phyloP scores from a whole-genome alignment of 2,329 filamentous ascomycete species.

The Lasiodiplodia theobromae region DNA sequence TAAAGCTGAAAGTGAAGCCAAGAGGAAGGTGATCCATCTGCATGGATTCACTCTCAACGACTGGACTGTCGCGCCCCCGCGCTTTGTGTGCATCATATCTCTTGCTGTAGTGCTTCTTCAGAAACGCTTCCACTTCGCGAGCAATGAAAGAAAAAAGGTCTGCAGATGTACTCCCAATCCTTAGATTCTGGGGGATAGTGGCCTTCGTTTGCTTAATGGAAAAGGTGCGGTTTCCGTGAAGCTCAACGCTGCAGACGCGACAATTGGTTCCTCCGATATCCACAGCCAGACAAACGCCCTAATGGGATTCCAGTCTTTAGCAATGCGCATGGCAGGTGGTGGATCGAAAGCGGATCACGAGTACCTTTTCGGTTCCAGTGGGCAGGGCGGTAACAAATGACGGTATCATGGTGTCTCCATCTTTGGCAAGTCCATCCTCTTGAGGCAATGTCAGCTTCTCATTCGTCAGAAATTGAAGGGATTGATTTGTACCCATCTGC shows the following conservation, averaged over 20 bases:
- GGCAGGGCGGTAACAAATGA: slow-evolving; percentile 17
- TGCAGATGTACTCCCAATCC: slow-evolving; percentile 75
- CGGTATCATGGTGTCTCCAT: slow-evolving; percentile 27
- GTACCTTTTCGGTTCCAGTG: slow-evolving; percentile 23
- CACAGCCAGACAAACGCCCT: slow-evolving; percentile 84
- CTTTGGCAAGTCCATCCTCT: slow-evolving; percentile 24
- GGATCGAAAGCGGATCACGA: not conserved
- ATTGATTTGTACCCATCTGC: slow-evolving; percentile 12
- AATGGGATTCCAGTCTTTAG: slow-evolving; percentile 42
- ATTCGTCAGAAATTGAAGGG: not conserved
- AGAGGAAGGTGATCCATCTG: slow-evolving; percentile 74
- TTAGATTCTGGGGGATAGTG: slow-evolving; percentile 90
- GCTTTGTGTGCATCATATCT: not conserved
- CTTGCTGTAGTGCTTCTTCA: slow-evolving; percentile 75
- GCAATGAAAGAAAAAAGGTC: slow-evolving; percentile 96
- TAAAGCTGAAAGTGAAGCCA: slow-evolving; percentile 96
- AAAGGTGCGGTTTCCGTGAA: slow-evolving; percentile 70
- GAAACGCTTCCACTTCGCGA: slow-evolving; percentile 89
- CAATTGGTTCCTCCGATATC: slow-evolving; percentile 98
- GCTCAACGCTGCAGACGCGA: slow-evolving; percentile 89
- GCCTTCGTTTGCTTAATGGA: slow-evolving; percentile 93
- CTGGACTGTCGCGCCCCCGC: slow-evolving; percentile 5
- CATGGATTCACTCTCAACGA: slow-evolving; percentile 34
- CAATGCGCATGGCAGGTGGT: no score
- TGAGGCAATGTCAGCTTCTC: not conserved